phyloP scores from a whole-genome alignment of 2,329 filamentous ascomycete species.

The Nigrospora osmanthi region DNA sequence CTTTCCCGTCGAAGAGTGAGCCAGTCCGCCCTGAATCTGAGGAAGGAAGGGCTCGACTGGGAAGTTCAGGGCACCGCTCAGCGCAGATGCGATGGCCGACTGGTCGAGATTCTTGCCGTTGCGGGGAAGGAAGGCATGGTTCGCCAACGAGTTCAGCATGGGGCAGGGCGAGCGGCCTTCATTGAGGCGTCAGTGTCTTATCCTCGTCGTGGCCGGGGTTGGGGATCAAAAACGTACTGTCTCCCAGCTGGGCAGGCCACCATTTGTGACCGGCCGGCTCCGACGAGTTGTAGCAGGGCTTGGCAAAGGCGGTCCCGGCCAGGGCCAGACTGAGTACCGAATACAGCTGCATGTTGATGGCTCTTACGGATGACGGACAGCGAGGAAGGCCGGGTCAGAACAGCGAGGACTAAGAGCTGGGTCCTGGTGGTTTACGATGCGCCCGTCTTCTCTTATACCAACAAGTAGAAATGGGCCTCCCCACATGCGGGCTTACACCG shows the following conservation, averaged over 20 bases:
- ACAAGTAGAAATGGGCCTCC: too few species aligned
- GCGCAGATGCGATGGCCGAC: not conserved
- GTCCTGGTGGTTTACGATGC: too few species aligned
- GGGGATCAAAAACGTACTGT: not conserved
- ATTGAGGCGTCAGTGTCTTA: not conserved
- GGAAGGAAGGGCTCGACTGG: not conserved
- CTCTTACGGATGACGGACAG: too few species aligned
- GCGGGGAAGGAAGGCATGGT: slow-evolving; percentile 4
- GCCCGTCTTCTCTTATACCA: too few species aligned
- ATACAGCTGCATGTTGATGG: not conserved
- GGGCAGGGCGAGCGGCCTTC: slow-evolving; percentile 4
- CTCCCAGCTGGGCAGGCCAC: not conserved
- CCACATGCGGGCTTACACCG: too few species aligned
- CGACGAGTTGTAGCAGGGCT: not conserved
- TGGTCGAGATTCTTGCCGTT: not conserved
- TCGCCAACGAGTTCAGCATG: slow-evolving; percentile 4
- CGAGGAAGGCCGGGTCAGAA: too few species aligned
- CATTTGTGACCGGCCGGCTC: not conserved
- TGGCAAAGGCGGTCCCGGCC: not conserved
- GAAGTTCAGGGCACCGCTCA: slow-evolving; percentile 2
- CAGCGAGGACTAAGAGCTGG: too few species aligned
- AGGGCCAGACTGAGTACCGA: not conserved
- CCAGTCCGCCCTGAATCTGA: not conserved
- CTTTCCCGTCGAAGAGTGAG: not conserved
- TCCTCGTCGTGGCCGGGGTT: not conserved